Base-by-base conservation (phyloP, 2,329 filamentous ascomycete genomes). In the Aspergillus oerlinghausenensis region DNA sequence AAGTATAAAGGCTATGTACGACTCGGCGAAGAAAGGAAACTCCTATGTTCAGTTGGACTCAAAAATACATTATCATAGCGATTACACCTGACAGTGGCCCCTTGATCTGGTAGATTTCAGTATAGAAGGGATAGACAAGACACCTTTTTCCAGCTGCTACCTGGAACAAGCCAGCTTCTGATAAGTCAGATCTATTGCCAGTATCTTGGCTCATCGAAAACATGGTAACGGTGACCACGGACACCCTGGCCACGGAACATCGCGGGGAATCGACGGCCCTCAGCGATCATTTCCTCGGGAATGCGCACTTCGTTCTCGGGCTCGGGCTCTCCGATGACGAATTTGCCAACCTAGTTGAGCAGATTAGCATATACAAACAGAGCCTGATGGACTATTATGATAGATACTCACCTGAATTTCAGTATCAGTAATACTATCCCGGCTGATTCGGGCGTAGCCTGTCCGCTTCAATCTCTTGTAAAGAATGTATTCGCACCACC, bases 401-500 rank as follows among this genome's bases (percentile, higher is more conserved):
- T 25, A 28, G 19, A 32, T 8, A 67, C 78, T 68, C 77, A 86
- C 89, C 80, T 99, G 94, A 55, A 99, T 81, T 77, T 99, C 94
- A 2, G 94, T 99, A 71, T 99, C 94, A 11, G 94, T 99, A 65
- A 99, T 97, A 1, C 90, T 95, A 65, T 87, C 87, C 65, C 94
- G 83, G 67, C 88, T 93, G 52, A 99, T 88, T 54, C 94, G 82
- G 3, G 94, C 94, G 72, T 99, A 99, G 1, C 91, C 93, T 0
- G 89, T 88, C 60, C 93, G 84, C 75, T 87, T 88, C 60, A 99
- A 77, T 11, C 87, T 87, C 80, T 97, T 97, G 81, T 91, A 99
- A 26, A 99, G 79, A 63, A 99, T 97, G 75, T 99, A 99, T 79
- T 99, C 93, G 79, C 94, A 99, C 94, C 94, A 99, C 55, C 94